Percentiles rank a stretch among this genome's conserved stretches.
Evolutionary conservation across 2,329 filamentous ascomycete genomes (phyloP).

Genomic region (Claviceps monticola): DNA sequence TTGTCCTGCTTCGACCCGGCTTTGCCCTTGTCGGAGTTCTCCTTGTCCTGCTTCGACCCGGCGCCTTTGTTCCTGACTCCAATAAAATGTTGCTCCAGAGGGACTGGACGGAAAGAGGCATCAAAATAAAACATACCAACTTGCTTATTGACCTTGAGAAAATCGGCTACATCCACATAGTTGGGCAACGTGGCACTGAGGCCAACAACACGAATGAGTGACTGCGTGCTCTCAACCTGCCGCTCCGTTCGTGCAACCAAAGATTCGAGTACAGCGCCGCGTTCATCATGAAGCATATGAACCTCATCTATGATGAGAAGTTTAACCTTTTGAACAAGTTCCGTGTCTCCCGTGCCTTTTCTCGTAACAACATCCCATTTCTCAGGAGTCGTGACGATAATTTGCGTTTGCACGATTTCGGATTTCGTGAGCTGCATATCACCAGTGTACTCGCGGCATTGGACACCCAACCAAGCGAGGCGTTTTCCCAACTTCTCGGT

Average conservation of each 20-base stretch:
- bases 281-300: conserved; percentile 97
- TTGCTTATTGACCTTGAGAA: conserved; percentile 87
- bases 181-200: conserved; percentile 93
- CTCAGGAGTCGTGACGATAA: conserved; percentile 96
- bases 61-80: conserved; percentile 79
- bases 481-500: conserved; percentile 88
- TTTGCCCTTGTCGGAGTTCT: conserved; percentile 92
- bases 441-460: conserved; percentile 86
- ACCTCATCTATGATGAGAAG: conserved; percentile 97
- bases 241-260: conserved; percentile 88
- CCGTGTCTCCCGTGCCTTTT: conserved; percentile 93
- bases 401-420: conserved; percentile 90
- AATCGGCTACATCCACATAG: conserved; percentile 92
- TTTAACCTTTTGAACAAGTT: conserved; percentile 92
- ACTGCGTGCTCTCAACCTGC: conserved; percentile 96
- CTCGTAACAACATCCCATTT: conserved; percentile 99
- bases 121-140: conserved; percentile 96
- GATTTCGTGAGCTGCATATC: conserved; percentile 98
- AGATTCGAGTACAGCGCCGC: conserved; percentile 90
- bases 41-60: conserved; percentile 34
- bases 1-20: conserved; percentile 64
- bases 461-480: conserved; percentile 83
- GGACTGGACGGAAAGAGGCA: conserved; percentile 86
- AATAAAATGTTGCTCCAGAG: conserved; percentile 92
- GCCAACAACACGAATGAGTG: conserved; percentile 88